A percentile compares a stretch with the other conserved stretches of the same genome.
Evolutionary conservation across 2,329 filamentous ascomycete genomes (phyloP).

Genomic region (Stemphylium lycopersici): DNA sequence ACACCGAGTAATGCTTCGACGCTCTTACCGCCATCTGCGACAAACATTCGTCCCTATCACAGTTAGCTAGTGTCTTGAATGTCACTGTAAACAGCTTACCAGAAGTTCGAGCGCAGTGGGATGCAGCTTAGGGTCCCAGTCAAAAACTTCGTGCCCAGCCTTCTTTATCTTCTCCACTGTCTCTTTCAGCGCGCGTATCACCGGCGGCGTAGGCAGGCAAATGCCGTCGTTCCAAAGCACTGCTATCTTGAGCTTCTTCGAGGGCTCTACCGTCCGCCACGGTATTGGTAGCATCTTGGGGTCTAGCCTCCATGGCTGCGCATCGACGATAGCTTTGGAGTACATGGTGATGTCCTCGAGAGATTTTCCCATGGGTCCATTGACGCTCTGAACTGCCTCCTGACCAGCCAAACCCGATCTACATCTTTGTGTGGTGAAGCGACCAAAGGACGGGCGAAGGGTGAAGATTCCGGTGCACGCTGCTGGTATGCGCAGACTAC

Average conservation of each 20-base stretch:
- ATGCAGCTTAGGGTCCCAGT: conserved; percentile 63
- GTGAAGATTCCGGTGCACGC: conserved; percentile 65
- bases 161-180: conserved; percentile 59
- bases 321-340: conserved; percentile 49
- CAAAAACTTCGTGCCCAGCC: conserved; percentile 61
- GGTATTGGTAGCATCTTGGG: conserved; percentile 60
- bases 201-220: conserved; percentile 59
- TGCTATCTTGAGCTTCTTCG: conserved; percentile 64
- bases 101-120: conserved; percentile 58
- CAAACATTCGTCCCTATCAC: conserved; percentile 50
- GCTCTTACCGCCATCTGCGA: conserved; percentile 59
- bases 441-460: conserved; percentile 62
- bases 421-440: conserved; percentile 63
- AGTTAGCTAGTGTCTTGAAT: conserved; percentile 2
- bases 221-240: conserved; percentile 60
- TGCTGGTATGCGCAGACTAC: conserved; percentile 62
- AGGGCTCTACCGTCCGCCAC: conserved; percentile 55
- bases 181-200: conserved; percentile 61
- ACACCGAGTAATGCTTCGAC: conserved; percentile 50
- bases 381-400: conserved; percentile 68
- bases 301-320: conserved; percentile 60
- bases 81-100: conserved; percentile 32
- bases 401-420: conserved; percentile 68
- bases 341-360: conserved; percentile 59
- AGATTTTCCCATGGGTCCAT: conserved; percentile 66